Base-by-base conservation (phyloP, 2,329 filamentous ascomycete species). In the Apiospora rasikravindrae region DNA sequence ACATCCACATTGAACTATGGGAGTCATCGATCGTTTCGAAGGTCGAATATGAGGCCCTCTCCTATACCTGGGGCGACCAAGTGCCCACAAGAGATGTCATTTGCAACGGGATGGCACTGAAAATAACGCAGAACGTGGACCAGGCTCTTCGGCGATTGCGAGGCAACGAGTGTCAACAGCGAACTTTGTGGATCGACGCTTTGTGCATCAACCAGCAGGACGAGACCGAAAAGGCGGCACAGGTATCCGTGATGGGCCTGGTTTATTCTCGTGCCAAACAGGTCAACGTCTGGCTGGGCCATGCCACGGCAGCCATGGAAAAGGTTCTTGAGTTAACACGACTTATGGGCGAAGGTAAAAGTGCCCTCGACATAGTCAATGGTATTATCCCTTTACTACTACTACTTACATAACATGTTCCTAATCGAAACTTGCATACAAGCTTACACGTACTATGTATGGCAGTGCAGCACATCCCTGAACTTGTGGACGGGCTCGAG, bases 181-280 rank as follows among this genome's bases (percentile, higher is more conserved):
- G 49, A 16, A 53, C 14, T 0, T 11, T 53, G 7, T 69, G 67
- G 67, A 33, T 69, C 8, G 67, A 69, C 24, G 67, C 67, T 26
- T 14, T 69, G 11, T 33, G 67, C 42, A 69, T 69, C 44, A 29
- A 69, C 16, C 67, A 69, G 24, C 16, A 26, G 14, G 44, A 69
- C 44, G n/a, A 45, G 33, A n/a, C 33, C 8, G 67, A 69, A 14
- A 45, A 69, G 26, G 13, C 33, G 16, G 22, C 40, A 11, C 67
- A 49, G 44, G 42, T 69, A 24, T 22, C 29, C 14, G 14, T 33
- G 4, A 51, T 69, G 67, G 67, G 44, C 10, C 37, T 33, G 8
- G 51, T 69, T 14, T 69, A 51, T 33, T 1, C 11, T 19, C 19
- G 24, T 7, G 67, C 67, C 13, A 51, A 11, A n/a, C 44, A 24